Base-by-base conservation (phyloP, 1,284 basidiomycete species). In the Phylloporus sp. region DNA sequence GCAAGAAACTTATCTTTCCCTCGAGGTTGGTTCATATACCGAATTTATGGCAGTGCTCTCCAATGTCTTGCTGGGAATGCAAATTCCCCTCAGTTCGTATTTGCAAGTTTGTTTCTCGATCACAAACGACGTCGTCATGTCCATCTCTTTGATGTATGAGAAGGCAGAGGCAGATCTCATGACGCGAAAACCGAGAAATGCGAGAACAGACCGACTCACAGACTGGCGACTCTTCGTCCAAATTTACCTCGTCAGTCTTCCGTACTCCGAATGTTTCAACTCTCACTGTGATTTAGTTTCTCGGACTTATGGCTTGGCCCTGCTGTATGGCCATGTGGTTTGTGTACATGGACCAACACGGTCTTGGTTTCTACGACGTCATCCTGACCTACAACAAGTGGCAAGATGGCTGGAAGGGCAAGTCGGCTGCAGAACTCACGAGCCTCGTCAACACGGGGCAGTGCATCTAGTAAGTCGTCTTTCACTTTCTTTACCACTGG, bases 171-270 rank as follows among this genome's bases (percentile, higher is more conserved):
- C 76, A 24, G 83, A 82, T 55, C 77, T 87, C 3, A 81, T 92
- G 60, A 71, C 81, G 15, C 84, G 89, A 51, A 85, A 85, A 64
- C 91, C 91, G 0, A 81, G 92, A 40, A 84, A 91, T 64, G 81
- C 84, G 28, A 86, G 81, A 62, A 85, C 72, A 8, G 86, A 88
- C 61, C 78, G 85, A 22, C 78, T 87, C 18, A 84, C 72, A 1
- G 72, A 78, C 64, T 79, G 72, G 71, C 68, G 67, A 28, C 58
- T 78, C 59, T 76, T 77, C 68, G 34, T 74, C 64, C 77, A 76
- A 60, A 79, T 76, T 37, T 74, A 73, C 40, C 54, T 75, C 52
- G 71, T 77, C 31, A 49, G 72, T 62, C 17, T 7, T 26, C 22
- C 10, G n/a, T 18, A 44, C 49, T 69, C 59, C 59, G 17, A 49